These are phyloP conservation scores for Cryptococcus floricola DNA, from an alignment of 1,284 basidiomycete species.

Conservation along the genomic window DNA sequence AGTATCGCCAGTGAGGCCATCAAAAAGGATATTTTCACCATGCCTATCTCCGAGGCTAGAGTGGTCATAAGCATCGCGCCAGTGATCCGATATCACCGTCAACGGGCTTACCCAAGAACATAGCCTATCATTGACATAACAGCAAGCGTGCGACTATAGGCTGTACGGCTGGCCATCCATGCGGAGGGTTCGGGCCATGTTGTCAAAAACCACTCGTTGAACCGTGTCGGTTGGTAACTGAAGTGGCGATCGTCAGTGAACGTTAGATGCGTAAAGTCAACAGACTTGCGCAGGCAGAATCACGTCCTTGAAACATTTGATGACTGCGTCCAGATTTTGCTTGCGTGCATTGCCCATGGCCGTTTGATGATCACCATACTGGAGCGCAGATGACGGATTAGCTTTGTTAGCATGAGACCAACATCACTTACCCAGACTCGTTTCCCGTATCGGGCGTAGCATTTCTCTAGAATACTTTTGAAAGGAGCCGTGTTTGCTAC, in stretches of 20 bases:
- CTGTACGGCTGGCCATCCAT: slow-evolving; percentile 83
- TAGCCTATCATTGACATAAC: slow-evolving; percentile 99
- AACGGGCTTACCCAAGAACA: slow-evolving; percentile 73
- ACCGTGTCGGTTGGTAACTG: slow-evolving; percentile 71
- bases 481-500: slow-evolving; percentile 89
- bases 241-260: not conserved
- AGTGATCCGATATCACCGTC: no score
- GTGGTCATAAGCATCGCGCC: not conserved
- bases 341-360: not conserved
- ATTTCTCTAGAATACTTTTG: slow-evolving; percentile 69
- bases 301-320: slow-evolving; percentile 2
- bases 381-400: not conserved
- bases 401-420: no score
- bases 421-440: slow-evolving; percentile 59
- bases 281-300: not conserved
- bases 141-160: slow-evolving; percentile 84
- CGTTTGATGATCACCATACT: not conserved
- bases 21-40: slow-evolving; percentile 94
- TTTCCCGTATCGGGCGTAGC: slow-evolving; percentile 66
- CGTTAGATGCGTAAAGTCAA: not conserved
- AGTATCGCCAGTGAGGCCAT: slow-evolving; percentile 80
- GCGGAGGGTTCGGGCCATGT: slow-evolving; percentile 95
- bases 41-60: slow-evolving; percentile 91
- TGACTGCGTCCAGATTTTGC: slow-evolving; percentile 4
- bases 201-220: slow-evolving; percentile 96